Base-by-base conservation (phyloP, 2,329 filamentous ascomycete species). In the Venturia nashicola region DNA sequence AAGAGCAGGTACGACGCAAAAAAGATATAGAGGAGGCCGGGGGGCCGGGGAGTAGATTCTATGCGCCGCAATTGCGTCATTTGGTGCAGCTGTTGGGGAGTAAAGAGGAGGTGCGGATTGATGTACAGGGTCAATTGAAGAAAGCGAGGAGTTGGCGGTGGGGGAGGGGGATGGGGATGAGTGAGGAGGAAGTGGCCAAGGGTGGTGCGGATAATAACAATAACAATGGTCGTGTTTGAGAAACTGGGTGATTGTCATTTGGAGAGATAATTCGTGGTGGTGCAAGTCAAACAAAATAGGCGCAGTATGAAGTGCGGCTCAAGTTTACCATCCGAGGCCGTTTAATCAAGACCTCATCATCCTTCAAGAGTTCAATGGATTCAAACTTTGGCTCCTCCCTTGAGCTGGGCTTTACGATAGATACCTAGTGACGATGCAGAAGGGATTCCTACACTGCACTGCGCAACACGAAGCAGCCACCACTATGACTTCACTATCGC, bases 41-140 rank as follows among this genome's bases (percentile, higher is more conserved):
- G 12, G n/a, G 46, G 32, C 34, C 0, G 27, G 51, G 12, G 55
- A 40, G 43, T 36, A 39, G 14, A 18, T 64, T 64, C 34, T 64
- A 64, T 61, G 62, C 62, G 18, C 40, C 62, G 36, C 44, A 57
- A 18, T 20, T 64, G 14, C 44, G 55, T 18, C 54, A 64, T 64
- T 40, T 64, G 20, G 62, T 64, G 20, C 12, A 64, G 39, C 23
- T 51, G 1, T 5, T 63, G 61, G 61, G 61, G 34, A 63, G 61
- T 57, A 59, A 51, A 23, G 62, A 64, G 43, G 40, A 43, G 51
- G 27, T 64, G 7, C 48, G 55, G 42, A 40, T 63, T 23, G 42
- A 48, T 44, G 61, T 48, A n/a, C 7, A 14, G 51, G 32, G 32
- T 2, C 51, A 57, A 16, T 36, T 57, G 51, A 36, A n/a, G 51